Conservation (phyloP, 176 grass and related monocot genomes). For the Saccharum officinarum region DNA sequence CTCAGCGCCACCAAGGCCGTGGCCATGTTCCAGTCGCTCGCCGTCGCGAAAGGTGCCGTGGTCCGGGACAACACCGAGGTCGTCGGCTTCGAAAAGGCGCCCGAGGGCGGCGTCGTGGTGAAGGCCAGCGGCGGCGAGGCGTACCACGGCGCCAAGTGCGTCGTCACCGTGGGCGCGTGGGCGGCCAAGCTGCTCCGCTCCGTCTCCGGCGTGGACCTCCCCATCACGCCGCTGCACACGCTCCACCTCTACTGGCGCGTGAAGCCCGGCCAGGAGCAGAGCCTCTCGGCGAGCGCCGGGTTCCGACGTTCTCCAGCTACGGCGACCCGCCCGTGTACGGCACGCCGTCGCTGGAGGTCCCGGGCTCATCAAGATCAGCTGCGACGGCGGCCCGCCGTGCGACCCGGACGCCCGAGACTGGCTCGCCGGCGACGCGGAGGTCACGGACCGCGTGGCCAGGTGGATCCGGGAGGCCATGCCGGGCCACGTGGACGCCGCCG, state of each 20-base stretch:
- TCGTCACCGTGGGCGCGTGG: constrained; percentile 76
- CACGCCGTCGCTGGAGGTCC: constrained; percentile 80
- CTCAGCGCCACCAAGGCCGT: constrained; percentile 91
- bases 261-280: constrained; percentile 39
- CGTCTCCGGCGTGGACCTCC: constrained; percentile 42
- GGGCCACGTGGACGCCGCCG: constrained; percentile 41
- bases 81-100: constrained; percentile 18
- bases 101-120: neutral
- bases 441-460: constrained; percentile 34
- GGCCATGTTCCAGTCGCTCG: constrained; percentile 92
- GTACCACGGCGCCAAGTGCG: constrained; percentile 50
- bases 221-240: constrained; percentile 65
- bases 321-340: constrained; percentile 72
- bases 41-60: constrained; percentile 49
- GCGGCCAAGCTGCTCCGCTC: constrained; percentile 46
- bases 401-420: constrained; percentile 74
- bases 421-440: constrained; percentile 24
- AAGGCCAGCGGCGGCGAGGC: constrained; percentile 8
- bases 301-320: constrained; percentile 96
- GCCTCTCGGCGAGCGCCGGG: constrained; percentile 42
- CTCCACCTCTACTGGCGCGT: constrained; percentile 86
- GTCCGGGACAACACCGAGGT: constrained; percentile 62
- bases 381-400: constrained; percentile 70
- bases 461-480: constrained; percentile 69
- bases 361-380: constrained; percentile 87